These are phyloP conservation scores for Xylaria flabelliformis DNA, from an alignment of 495 filamentous ascomycete species.

Conservation along the genomic window DNA sequence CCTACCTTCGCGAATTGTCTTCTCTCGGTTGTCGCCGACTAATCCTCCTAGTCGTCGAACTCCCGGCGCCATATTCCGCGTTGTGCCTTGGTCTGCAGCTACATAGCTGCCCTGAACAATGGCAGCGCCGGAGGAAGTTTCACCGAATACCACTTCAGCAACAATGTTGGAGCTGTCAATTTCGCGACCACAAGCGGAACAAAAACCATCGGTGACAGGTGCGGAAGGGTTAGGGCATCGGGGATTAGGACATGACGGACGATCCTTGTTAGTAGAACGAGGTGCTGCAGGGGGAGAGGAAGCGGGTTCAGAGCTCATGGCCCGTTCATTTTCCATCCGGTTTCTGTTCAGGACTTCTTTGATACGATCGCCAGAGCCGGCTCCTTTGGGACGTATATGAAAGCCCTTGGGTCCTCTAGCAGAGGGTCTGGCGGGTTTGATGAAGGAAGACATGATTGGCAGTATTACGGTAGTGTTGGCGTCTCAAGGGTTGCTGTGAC, in stretches of 20 bases:
- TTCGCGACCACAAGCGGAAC: slow-evolving; percentile 81
- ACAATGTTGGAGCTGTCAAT: slow-evolving; percentile 86
- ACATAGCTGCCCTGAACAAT: slow-evolving; percentile 91
- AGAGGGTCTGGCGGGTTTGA: slow-evolving; percentile 32
- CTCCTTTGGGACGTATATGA: slow-evolving; percentile 35
- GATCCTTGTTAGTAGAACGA: slow-evolving; percentile 29
- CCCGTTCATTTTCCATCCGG: slow-evolving; percentile 35
- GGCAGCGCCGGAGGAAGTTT: slow-evolving; percentile 80
- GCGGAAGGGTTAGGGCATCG: slow-evolving; percentile 40
- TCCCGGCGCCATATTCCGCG: slow-evolving; percentile 58
- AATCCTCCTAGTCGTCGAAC: slow-evolving; percentile 50
- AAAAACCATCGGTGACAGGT: slow-evolving; percentile 64
- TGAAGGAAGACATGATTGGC: slow-evolving; percentile 36
- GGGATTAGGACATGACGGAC: slow-evolving; percentile 38
- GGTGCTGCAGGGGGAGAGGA: slow-evolving; percentile 23
- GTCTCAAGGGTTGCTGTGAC: background rate
- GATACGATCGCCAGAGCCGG: slow-evolving; percentile 33
- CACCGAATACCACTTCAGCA: slow-evolving; percentile 87
- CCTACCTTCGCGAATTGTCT: slow-evolving; percentile 70
- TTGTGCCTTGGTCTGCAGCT: slow-evolving; percentile 73
- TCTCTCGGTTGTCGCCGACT: slow-evolving; percentile 63
- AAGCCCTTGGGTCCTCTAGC: slow-evolving; percentile 32
- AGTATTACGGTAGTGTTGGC: background rate
- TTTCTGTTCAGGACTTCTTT: slow-evolving; percentile 40
- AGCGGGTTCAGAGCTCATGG: slow-evolving; percentile 31